These are phyloP conservation scores for Aspergillus thermomutatus DNA, from an alignment of 2,329 filamentous ascomycete species.

Conservation along the genomic window DNA sequence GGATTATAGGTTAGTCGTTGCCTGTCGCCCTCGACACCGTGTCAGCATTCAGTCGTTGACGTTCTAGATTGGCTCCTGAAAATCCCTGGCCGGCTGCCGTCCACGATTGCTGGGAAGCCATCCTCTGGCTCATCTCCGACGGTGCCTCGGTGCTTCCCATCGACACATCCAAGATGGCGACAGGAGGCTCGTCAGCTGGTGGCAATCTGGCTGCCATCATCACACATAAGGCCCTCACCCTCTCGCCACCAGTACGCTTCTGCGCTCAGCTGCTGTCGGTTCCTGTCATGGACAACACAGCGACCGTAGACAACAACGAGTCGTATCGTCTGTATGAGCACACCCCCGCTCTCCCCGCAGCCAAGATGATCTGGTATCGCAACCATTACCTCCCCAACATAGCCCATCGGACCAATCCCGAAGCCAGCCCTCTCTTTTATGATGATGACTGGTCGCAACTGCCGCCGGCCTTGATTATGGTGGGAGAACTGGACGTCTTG, in stretches of 20 bases:
- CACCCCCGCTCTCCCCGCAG: slow-evolving; percentile 51
- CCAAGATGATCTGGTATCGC: slow-evolving; percentile 62
- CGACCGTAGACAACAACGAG: slow-evolving; percentile 40
- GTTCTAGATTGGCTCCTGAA: slow-evolving; percentile 53
- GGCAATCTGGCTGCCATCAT: slow-evolving; percentile 53
- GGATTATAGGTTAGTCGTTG: slow-evolving; percentile 49
- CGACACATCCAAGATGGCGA: slow-evolving; percentile 46
- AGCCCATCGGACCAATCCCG: slow-evolving; percentile 46
- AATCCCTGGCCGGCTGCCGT: slow-evolving; percentile 56
- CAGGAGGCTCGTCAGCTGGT: slow-evolving; percentile 51
- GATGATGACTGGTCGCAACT: slow-evolving; percentile 48
- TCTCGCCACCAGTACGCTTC: slow-evolving; percentile 40
- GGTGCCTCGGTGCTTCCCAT: slow-evolving; percentile 37
- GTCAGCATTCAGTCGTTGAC: not conserved
- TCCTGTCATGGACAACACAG: slow-evolving; percentile 58
- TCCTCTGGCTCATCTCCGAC: slow-evolving; percentile 47
- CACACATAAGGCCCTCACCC: slow-evolving; percentile 48
- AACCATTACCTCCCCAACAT: slow-evolving; percentile 53
- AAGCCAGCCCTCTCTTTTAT: slow-evolving; percentile 56
- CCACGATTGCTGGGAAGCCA: slow-evolving; percentile 55
- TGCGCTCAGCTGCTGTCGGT: slow-evolving; percentile 54
- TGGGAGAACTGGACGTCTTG: slow-evolving; percentile 57
- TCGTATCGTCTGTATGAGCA: slow-evolving; percentile 53
- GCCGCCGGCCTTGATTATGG: slow-evolving; percentile 51
- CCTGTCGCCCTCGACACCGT: not conserved